These are phyloP conservation scores for Scheffersomyces cryptocercus DNA, from an alignment of 1,139 yeast species.

Conservation along the genomic window DNA sequence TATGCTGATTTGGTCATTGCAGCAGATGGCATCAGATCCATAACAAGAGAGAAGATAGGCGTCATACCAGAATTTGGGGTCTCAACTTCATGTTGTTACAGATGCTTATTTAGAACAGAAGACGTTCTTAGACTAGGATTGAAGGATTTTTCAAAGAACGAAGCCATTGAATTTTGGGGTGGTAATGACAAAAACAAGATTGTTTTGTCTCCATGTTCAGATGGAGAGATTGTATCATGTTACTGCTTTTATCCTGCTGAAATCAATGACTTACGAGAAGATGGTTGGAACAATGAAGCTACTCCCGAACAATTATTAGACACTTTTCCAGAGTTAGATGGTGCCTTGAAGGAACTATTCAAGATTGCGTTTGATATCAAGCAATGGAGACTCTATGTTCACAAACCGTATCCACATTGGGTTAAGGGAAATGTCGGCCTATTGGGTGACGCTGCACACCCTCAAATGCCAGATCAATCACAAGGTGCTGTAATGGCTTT, in stretches of 20 bases:
- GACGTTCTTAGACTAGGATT: constrained; percentile 15
- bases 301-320: constrained; percentile 18
- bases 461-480: constrained; percentile 41
- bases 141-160: constrained; percentile 32
- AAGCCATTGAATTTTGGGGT: constrained; percentile 32
- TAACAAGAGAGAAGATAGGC: constrained; percentile 18
- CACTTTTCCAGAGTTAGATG: constrained; percentile 21
- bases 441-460: constrained; percentile 31
- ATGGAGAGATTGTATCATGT: constrained; percentile 25
- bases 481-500: constrained; percentile 45
- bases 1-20: constrained; percentile 18
- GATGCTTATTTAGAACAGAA: constrained; percentile 24
- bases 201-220: constrained; percentile 27
- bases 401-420: constrained; percentile 26
- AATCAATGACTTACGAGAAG: constrained; percentile 8
- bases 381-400: constrained; percentile 31
- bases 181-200: constrained; percentile 22
- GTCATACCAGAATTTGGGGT: constrained; percentile 12
- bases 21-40: constrained; percentile 21
- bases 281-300: constrained; percentile 25
- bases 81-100: constrained; percentile 19
- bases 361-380: constrained; percentile 29
- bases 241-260: constrained; percentile 24
- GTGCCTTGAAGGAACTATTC: constrained; percentile 20
- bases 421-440: constrained; percentile 17